These are phyloP conservation scores for Aurantiochytrium sp. DNA, from an alignment of 108 stramenopile species.

Conservation along the genomic window DNA sequence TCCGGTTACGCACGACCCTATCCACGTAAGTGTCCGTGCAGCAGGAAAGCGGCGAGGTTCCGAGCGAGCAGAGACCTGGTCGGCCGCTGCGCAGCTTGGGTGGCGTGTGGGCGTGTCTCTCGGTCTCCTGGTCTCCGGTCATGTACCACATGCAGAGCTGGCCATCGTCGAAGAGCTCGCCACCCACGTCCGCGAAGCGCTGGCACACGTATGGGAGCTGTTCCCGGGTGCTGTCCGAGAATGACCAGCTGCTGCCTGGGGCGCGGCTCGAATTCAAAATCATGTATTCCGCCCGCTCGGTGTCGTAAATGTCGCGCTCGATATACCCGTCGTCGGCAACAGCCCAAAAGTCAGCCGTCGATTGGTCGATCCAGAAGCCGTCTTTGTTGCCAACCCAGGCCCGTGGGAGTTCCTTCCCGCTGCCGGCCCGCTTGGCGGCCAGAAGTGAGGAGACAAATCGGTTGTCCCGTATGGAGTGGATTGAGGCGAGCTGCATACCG, in stretches of 20 bases:
- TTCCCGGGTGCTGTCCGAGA: background rate
- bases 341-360: background rate
- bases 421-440: background rate
- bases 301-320: background rate
- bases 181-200: background rate
- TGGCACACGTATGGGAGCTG: background rate
- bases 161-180: background rate
- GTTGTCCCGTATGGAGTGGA: background rate
- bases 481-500: background rate
- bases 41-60: background rate
- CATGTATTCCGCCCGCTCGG: background rate
- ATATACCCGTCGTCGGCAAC: background rate
- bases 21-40: background rate
- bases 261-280: background rate
- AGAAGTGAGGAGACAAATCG: background rate
- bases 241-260: background rate
- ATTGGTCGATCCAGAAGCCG: background rate
- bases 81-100: background rate
- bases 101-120: background rate
- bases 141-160: background rate
- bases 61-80: background rate
- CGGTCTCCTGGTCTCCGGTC: background rate
- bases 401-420: background rate
- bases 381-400: background rate
- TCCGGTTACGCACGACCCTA: background rate